Percentiles rank a stretch among this genome's conserved stretches.
These are phyloP conservation scores for Globisporangium splendens DNA, from an alignment of 352 stramenopile genomes.

Conservation along the genomic window DNA sequence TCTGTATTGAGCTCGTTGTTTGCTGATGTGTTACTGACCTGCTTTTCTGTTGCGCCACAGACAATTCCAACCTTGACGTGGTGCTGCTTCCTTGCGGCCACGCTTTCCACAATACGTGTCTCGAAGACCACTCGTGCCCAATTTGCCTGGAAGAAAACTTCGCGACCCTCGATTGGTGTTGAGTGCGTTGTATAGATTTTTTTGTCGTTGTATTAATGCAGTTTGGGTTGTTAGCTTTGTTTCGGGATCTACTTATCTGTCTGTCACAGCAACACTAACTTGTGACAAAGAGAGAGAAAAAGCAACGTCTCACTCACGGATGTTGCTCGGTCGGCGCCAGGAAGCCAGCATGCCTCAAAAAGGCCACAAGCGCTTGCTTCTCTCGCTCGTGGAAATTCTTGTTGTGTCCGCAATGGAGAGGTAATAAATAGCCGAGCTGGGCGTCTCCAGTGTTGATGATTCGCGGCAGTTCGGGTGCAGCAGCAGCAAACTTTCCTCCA, in stretches of 20 bases:
- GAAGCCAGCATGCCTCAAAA: constrained; percentile 49
- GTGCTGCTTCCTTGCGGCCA: constrained; percentile 76
- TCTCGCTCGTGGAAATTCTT: constrained; percentile 77
- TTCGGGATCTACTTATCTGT: neutral
- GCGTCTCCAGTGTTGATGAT: constrained; percentile 30
- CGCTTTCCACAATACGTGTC: constrained; percentile 65
- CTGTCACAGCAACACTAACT: neutral
- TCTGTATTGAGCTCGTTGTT: constrained; percentile 5
- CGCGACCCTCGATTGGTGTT: constrained; percentile 34
- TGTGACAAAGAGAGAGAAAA: no score
- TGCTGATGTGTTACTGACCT: neutral
- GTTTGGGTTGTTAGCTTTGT: neutral
- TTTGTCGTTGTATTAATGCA: neutral
- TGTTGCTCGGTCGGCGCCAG: constrained; percentile 2
- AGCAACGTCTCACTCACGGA: neutral
- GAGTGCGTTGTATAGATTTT: constrained; percentile 10
- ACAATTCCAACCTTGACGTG: constrained; percentile 74
- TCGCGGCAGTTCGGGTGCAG: constrained; percentile 16
- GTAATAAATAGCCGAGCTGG: constrained; percentile 52
- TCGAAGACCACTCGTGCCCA: constrained; percentile 59
- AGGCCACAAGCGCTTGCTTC: constrained; percentile 59
- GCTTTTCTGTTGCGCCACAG: constrained; percentile 24
- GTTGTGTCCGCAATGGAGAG: constrained; percentile 84
- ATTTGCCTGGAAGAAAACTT: constrained; percentile 65
- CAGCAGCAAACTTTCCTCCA: constrained; percentile 1